Base-by-base conservation (phyloP, 176 grass and related monocot species). In the Tillandsia leiboldiana region DNA sequence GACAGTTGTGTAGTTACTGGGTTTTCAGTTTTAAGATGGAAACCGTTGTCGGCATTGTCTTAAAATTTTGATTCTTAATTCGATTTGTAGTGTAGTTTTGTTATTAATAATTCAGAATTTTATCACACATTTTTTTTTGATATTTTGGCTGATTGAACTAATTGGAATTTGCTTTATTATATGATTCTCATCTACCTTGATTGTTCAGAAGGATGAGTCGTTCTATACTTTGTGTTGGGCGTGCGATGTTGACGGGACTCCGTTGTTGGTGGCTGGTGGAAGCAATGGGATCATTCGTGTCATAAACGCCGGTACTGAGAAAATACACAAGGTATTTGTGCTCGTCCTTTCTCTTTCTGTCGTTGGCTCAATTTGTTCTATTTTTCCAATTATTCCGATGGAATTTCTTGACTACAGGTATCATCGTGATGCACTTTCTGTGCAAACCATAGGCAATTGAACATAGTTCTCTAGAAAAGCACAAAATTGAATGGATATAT, bases 191-290 rank as follows among this genome's bases (percentile, higher is more conserved):
- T 9, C 14, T 29, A 54, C 3, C 66, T 24, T 67, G 78, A 1
- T 77, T 69, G 22, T 17, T 78, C 81, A 96, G 92, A 87, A 87
- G 75, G 78, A 85, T 73, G 88, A 92, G 73, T 92, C 86, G 51
- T 96, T 89, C 83, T 92, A 89, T 78, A 96, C 92, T 48, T 63
- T 96, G 71, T 89, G 88, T 85, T 96, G 92, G 92, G 81, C 88
- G 63, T 83, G 86, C 12, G 83, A 96, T 26, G 26, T 85, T 72
- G 81, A 87, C 72, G 68, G 78, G 4, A 73, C 86, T 51, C 88
- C 92, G 23, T 69, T 92, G 62, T 83, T 96, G 78, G 88, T 96
- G 17, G 92, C 86, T 49, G 92, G 81, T 49, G 88, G 92, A 84
- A 85, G 59, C 57, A 89, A 72, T 63, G 79, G 77, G 14, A 74